These are phyloP conservation scores for Lepidium didymum DNA, from an alignment of 345 rosid species.

Conservation along the genomic window DNA sequence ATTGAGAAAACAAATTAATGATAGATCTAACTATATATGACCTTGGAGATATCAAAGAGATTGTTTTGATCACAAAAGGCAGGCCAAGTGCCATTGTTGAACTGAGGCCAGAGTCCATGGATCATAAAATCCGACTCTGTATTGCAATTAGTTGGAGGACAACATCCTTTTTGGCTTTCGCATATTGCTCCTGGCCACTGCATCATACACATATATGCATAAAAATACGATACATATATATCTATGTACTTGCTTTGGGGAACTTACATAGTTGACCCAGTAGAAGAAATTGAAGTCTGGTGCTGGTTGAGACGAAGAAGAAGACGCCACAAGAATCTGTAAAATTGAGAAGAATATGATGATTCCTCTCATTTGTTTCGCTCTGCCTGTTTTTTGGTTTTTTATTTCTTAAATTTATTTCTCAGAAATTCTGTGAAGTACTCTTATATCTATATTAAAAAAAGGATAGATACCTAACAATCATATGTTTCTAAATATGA, in stretches of 20 bases:
- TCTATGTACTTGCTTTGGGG: neutral
- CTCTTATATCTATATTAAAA: neutral
- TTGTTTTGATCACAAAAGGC: constrained; percentile 43
- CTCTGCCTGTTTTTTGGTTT: neutral
- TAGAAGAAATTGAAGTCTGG: constrained; percentile 28
- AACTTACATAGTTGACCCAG: constrained; percentile 29
- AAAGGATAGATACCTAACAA: neutral
- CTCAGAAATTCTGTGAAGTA: neutral
- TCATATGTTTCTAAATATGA: neutral
- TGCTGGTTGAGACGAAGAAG: neutral
- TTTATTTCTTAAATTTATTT: neutral
- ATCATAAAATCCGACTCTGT: constrained; percentile 66
- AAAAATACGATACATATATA: neutral
- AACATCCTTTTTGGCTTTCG: constrained; percentile 58
- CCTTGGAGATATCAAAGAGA: constrained; percentile 30
- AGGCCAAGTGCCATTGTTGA: constrained; percentile 68
- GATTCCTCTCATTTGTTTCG: constrained; percentile 17
- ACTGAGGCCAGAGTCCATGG: constrained; percentile 95
- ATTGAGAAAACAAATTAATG: neutral
- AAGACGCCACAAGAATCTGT: constrained; percentile 2
- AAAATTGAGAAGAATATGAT: neutral
- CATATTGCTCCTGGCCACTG: constrained; percentile 89
- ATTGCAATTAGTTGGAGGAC: constrained; percentile 62
- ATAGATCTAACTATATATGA: neutral
- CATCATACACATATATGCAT: neutral